Evolutionary conservation across 371 early-diverging fungal species (phyloP), one percentile per base, ranked within the genome.

Genomic region (Quaeritorhiza haematococci): DNA sequence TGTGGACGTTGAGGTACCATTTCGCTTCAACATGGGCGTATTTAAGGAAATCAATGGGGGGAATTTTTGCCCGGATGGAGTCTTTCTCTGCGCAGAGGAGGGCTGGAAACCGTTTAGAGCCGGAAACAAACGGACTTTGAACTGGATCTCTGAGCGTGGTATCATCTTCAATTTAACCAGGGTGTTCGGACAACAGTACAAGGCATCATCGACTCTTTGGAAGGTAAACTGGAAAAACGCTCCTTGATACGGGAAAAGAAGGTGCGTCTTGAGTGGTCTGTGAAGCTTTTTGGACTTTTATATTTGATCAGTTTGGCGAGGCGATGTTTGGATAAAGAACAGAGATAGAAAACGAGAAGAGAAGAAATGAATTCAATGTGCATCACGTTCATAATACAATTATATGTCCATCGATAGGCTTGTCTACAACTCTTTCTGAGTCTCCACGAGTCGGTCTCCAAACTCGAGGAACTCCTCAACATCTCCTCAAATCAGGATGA

Each of bases 391-490:
- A n/a, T n/a, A n/a, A n/a, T n/a, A n/a, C n/a, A n/a, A n/a, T n/a
- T n/a, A n/a, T n/a, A 33, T 56, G 30, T 17, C 41, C 24, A 19
- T 26, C 50, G 33, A 13, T 47, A 84, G 83, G 72, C 83, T 8
- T 67, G 68, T 33, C 64, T 90, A 1, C 87, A 88, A 62, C 67
- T 87, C 7, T 65, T 84, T 23, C 51, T 90, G 7, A 82, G 84
- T 59, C 87, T 90, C 33, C 81, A 85, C 32, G 87, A 86, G 42
- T 87, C 89, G 0, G 76, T 88, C 3, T 69, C 66, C n/a, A 90
- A 88, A 59, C 80, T 90, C 0, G 90, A 90, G 49, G 78, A 74
- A n/a, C 55, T 88, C 19, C 70, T 90, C 33, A 73, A 75, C 21
- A 84, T 87, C 49, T 74, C 79, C 48, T n/a, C n/a, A n/a, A 44